Conservation (phyloP, 805 yeast genomes). For the Kazachstania martiniae region DNA sequence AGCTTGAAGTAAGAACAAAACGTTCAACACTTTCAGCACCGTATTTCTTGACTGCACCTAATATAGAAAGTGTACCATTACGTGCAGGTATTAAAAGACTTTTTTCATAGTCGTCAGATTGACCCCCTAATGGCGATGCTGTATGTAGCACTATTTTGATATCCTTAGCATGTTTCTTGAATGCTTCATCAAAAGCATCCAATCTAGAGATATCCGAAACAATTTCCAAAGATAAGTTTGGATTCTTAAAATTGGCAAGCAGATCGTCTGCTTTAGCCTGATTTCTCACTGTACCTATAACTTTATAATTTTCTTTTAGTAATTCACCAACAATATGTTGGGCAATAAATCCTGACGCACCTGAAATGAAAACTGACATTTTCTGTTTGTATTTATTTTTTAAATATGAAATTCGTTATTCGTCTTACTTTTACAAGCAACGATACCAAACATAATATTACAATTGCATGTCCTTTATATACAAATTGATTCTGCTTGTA, state of each 20-base stretch:
- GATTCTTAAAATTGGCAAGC: conserved; percentile 18
- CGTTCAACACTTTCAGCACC: conserved; percentile 35
- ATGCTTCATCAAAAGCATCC: conserved; percentile 37
- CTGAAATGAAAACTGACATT: conserved; percentile 33
- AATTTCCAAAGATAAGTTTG: conserved; percentile 20
- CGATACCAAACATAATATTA: no score
- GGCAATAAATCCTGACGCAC: conserved; percentile 45
- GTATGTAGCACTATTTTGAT: conserved; percentile 38
- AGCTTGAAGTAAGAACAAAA: conserved; percentile 48
- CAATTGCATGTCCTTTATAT: no score
- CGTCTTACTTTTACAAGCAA: no score
- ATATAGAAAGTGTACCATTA: conserved; percentile 40
- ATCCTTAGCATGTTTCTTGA: conserved; percentile 30
- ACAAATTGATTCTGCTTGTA: no score
- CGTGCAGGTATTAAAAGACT: conserved; percentile 49
- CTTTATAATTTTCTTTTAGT: conserved; percentile 29
- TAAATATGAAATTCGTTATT: no score
- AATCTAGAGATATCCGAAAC: conserved; percentile 26
- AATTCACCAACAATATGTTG: conserved; percentile 34
- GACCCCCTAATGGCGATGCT: conserved; percentile 37
- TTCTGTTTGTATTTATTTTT: no score
- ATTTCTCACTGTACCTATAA: conserved; percentile 41
- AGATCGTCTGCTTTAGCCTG: conserved; percentile 33
- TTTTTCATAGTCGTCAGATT: conserved; percentile 31
- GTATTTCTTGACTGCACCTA: conserved; percentile 33